A percentile compares a stretch with the other conserved stretches of the same genome.
Evolutionary conservation across 352 stramenopile species (phyloP).

Genomic region (Thraustotheca clavata): DNA sequence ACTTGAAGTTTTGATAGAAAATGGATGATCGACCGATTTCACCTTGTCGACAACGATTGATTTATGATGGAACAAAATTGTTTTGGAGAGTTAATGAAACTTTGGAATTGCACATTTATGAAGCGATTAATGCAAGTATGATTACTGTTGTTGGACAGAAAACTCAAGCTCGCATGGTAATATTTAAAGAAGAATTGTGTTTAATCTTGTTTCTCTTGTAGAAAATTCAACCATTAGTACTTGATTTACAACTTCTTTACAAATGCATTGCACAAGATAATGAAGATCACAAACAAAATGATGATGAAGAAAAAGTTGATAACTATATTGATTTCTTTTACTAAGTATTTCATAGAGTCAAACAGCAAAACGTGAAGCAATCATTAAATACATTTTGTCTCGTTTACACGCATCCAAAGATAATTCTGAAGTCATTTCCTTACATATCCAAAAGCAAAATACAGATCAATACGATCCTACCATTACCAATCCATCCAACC

Average conservation of each 20-base stretch:
- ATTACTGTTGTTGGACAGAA: constrained; percentile 60
- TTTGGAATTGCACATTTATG: constrained; percentile 74
- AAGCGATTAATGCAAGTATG: constrained; percentile 55
- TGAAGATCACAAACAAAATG: constrained; percentile 10
- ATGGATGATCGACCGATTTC: constrained; percentile 13
- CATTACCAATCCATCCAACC: background rate
- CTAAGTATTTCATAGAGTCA: background rate
- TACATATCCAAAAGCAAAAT: constrained; percentile 62
- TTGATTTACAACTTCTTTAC: constrained; percentile 47
- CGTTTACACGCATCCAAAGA: constrained; percentile 58
- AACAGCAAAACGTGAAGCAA: constrained; percentile 27
- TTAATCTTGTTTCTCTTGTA: constrained; percentile 5
- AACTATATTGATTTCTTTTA: background rate
- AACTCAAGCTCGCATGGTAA: constrained; percentile 29
- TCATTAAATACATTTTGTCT: constrained; percentile 64
- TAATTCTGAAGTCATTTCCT: constrained; percentile 30
- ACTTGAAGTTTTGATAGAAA: background rate
- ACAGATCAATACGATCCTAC: constrained; percentile 51
- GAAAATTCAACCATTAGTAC: constrained; percentile 38
- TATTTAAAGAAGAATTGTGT: background rate
- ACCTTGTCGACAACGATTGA: constrained; percentile 37
- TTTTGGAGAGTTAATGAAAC: constrained; percentile 86
- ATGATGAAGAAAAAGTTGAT: constrained; percentile 20
- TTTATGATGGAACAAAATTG: constrained; percentile 80
- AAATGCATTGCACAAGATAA: constrained; percentile 32